Evolutionary conservation across 2,329 filamentous ascomycete species (phyloP), one percentile per base, ranked within the genome.

Genomic region (Scedosporium dehoogii): DNA sequence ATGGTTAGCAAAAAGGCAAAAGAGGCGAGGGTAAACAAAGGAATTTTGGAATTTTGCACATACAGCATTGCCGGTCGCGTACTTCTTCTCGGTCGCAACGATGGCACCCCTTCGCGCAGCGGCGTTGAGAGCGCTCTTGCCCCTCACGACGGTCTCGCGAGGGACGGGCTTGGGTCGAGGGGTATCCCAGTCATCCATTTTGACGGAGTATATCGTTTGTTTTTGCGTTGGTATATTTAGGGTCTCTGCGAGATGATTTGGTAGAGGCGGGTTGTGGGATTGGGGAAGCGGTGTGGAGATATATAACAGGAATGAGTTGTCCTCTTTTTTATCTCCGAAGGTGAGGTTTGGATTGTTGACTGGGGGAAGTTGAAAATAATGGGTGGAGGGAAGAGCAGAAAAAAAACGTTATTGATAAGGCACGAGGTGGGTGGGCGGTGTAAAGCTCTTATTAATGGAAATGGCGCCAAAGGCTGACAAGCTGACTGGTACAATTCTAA

Each of bases 61-160:
- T 91, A 68, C 87, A 25, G 51, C 51, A 27, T 97, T 97, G 74
- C 88, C 86, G 63, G 85, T 84, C 58, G 83, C 79, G 73, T 73
- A 86, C 75, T 99, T 99, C 90, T 99, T 99, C 81, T 99, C 93
- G 1, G 93, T 96, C 65, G 81, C 82, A 66, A 96, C 75, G 69
- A 96, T 76, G 64, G 83, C 82, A 65, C 94, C 94, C 65, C 81
- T 83, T 66, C 94, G 87, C 77, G 90, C 86, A 29, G 94, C 94
- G 65, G 93, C 93, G 77, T 99, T 99, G 69, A 99, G 79, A 42
- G 91, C 85, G 63, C 78, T 72, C 75, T 90, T 91, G 73, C 93
- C 91, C 74, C 89, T 89, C 73, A 97, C 84, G 69, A 97, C 92
- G 3, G 89, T 96, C 83, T 97, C 92, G 69, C 91, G 90, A 68